phyloP scores from a whole-genome alignment of 352 stramenopile species.

The Globisporangium iwayamae region DNA sequence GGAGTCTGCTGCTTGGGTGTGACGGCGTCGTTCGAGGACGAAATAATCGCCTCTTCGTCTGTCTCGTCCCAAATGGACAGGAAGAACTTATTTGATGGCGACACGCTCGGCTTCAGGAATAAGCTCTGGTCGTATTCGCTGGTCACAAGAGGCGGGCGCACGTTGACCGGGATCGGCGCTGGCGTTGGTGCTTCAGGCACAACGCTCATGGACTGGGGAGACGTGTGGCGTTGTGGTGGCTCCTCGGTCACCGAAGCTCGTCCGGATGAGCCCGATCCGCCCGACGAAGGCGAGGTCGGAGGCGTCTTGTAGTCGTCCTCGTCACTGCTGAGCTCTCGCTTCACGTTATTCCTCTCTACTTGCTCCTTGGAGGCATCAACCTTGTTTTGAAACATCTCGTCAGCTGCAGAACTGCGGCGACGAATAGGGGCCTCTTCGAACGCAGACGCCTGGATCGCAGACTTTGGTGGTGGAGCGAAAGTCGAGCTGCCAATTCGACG shows the following conservation, averaged over 20 bases:
- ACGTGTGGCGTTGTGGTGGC: neutral
- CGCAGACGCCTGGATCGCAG: constrained; percentile 43
- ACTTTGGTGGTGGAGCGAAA: constrained; percentile 35
- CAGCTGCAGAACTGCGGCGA: constrained; percentile 20
- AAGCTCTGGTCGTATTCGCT: constrained; percentile 14
- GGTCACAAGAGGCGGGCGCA: neutral
- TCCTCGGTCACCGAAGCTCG: neutral
- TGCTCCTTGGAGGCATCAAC: neutral
- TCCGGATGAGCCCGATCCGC: neutral
- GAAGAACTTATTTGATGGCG: constrained; percentile 3
- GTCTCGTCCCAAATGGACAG: constrained; percentile 15
- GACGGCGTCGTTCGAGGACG: neutral
- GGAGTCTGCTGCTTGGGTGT: constrained; percentile 2
- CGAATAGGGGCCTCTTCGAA: constrained; percentile 31
- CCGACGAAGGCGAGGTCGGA: constrained; percentile 16
- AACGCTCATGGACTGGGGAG: neutral
- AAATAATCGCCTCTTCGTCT: constrained; percentile 14
- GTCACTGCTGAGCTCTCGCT: constrained; percentile 12
- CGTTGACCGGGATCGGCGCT: constrained; percentile 1
- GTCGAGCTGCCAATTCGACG: constrained; percentile 3
- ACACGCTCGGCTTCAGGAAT: constrained; percentile 1
- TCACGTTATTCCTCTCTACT: neutral
- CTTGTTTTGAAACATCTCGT: constrained; percentile 8
- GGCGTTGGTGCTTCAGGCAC: constrained; percentile 2
- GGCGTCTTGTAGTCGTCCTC: constrained; percentile 14